phyloP scores from a whole-genome alignment of 2,329 filamentous ascomycete genomes.

The Pseudopyrenochaeta lycopersici region DNA sequence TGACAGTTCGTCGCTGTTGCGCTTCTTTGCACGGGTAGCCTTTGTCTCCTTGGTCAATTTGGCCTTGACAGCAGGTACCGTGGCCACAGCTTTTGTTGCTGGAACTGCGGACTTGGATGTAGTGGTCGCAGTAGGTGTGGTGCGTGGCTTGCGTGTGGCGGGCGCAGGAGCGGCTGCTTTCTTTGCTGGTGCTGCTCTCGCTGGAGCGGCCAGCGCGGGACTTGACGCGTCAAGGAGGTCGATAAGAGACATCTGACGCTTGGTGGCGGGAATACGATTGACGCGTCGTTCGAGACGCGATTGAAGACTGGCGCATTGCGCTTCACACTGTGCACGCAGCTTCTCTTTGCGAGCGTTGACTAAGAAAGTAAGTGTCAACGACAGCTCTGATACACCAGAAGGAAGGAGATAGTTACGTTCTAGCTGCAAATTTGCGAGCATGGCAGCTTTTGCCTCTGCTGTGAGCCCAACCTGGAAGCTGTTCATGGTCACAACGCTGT shows the following conservation, averaged over 20 bases:
- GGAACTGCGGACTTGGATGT: neutral
- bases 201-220: slow-evolving; percentile 13
- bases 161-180: slow-evolving; percentile 10
- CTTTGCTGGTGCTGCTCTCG: slow-evolving; percentile 21
- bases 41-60: slow-evolving; percentile 10
- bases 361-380: slow-evolving; percentile 50
- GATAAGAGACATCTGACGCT: slow-evolving; percentile 83
- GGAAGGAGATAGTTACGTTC: slow-evolving; percentile 33
- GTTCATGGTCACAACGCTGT: slow-evolving; percentile 28
- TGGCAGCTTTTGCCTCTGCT: slow-evolving; percentile 46
- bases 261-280: slow-evolving; percentile 83
- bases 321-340: slow-evolving; percentile 85
- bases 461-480: slow-evolving; percentile 22
- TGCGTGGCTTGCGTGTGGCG: slow-evolving; percentile 16
- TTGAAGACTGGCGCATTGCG: slow-evolving; percentile 85
- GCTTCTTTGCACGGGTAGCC: slow-evolving; percentile 32
- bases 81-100: neutral
- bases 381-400: slow-evolving; percentile 16
- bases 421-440: slow-evolving; percentile 43
- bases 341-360: slow-evolving; percentile 89
- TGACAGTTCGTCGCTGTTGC: slow-evolving; percentile 36
- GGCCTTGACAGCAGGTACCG: slow-evolving; percentile 21
- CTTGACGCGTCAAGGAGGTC: slow-evolving; percentile 68
- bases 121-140: neutral
- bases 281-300: slow-evolving; percentile 91